Percentiles rank a stretch among this genome's conserved stretches.
These are phyloP conservation scores for Lodderomyces margitis DNA, from an alignment of 1,139 yeast species.

Conservation along the genomic window DNA sequence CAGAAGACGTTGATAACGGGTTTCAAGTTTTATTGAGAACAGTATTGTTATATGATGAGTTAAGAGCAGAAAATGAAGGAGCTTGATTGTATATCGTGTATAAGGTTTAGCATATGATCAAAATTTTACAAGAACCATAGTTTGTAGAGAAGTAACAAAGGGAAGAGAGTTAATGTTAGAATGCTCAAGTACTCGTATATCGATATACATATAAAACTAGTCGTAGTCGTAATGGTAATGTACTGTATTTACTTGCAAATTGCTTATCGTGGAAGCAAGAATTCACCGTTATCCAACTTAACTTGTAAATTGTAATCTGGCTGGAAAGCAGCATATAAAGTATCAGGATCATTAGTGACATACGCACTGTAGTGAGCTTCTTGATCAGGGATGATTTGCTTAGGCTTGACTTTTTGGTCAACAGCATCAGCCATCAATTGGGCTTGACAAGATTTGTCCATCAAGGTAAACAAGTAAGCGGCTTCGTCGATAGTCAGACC, in stretches of 20 bases:
- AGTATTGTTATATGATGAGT: slow-evolving; percentile 52
- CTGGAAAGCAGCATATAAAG: slow-evolving; percentile 66
- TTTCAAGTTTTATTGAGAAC: slow-evolving; percentile 58
- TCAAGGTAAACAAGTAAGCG: slow-evolving; percentile 62
- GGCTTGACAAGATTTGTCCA: slow-evolving; percentile 70
- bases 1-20: slow-evolving; percentile 61
- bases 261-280: slow-evolving; percentile 3
- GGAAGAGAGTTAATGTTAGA: too few relatives aligned
- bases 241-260: not conserved
- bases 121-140: too few relatives aligned
- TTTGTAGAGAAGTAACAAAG: too few relatives aligned
- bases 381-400: slow-evolving; percentile 45
- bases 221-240: slow-evolving; percentile 3
- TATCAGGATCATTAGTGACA: slow-evolving; percentile 58
- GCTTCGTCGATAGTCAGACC: slow-evolving; percentile 81
- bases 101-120: not conserved
- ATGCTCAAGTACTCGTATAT: too few relatives aligned
- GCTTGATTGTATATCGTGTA: not conserved
- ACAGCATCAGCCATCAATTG: slow-evolving; percentile 53
- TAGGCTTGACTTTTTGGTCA: slow-evolving; percentile 19
- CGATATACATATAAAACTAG: too few relatives aligned
- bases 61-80: slow-evolving; percentile 11
- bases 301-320: slow-evolving; percentile 36
- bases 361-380: slow-evolving; percentile 65
- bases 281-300: slow-evolving; percentile 10